A percentile compares a stretch with the other conserved stretches of the same genome.
These are phyloP conservation scores for Cordyceps tenuipes DNA, from an alignment of 2,329 filamentous ascomycete species.

Conservation along the genomic window DNA sequence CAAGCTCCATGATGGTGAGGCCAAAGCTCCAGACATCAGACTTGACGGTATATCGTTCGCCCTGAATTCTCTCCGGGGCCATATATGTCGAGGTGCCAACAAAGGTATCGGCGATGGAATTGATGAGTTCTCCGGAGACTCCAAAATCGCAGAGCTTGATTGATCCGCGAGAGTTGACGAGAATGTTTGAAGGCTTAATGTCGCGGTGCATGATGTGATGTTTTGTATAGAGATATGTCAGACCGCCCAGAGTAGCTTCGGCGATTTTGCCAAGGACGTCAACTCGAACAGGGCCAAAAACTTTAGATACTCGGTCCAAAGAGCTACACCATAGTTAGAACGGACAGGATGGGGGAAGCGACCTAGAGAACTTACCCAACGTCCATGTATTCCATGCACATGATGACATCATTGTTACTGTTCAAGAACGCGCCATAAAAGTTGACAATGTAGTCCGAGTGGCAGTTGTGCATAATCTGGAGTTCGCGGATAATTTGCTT, in stretches of 20 bases:
- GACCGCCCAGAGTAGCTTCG: slow-evolving; percentile 84
- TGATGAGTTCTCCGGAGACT: slow-evolving; percentile 95
- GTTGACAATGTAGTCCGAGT: slow-evolving; percentile 92
- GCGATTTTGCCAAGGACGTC: slow-evolving; percentile 97
- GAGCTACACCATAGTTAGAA: slow-evolving; percentile 47
- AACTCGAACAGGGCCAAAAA: slow-evolving; percentile 90
- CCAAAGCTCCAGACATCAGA: slow-evolving; percentile 99
- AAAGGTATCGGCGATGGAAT: slow-evolving; percentile 96
- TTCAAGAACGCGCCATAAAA: slow-evolving; percentile 98
- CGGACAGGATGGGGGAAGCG: not conserved
- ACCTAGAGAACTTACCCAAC: slow-evolving; percentile 63
- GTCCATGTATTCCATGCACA: slow-evolving; percentile 99
- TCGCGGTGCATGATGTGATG: slow-evolving; percentile 99
- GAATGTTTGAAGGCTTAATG: slow-evolving; percentile 95
- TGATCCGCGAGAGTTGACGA: slow-evolving; percentile 86
- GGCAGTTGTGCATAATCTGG: slow-evolving; percentile 97
- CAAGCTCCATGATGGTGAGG: slow-evolving; percentile 89
- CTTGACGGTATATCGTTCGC: slow-evolving; percentile 94
- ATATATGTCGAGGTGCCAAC: slow-evolving; percentile 99
- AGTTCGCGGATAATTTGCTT: slow-evolving; percentile 96
- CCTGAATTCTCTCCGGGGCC: slow-evolving; percentile 96
- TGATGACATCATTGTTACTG: slow-evolving; percentile 92
- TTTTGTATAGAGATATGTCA: slow-evolving; percentile 90
- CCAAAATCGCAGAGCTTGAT: slow-evolving; percentile 99
- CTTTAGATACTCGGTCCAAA: slow-evolving; percentile 85